Base-by-base conservation (phyloP, 257 asterid species). In the Primulina tabacum region DNA sequence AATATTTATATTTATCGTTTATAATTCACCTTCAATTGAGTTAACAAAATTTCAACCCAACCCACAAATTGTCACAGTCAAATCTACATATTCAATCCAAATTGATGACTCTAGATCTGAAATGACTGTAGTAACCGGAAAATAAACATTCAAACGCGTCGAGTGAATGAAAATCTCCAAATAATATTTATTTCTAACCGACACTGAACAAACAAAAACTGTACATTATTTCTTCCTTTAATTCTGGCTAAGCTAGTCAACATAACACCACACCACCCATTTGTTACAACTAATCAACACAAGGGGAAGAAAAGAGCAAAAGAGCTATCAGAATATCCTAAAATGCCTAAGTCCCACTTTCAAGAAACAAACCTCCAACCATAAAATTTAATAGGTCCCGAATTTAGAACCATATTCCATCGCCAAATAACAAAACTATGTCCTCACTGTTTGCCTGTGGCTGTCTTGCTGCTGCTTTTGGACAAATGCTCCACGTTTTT, bases 401-500 rank as follows among this genome's bases (percentile, higher is more conserved):
- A 50, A 52, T 33, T 9, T 43, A 17, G 66, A 53, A 53, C 69
- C 33, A 18, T 20, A 57, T 29, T 37, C 47, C 28, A 26, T 16
- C 24, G 29, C 7, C 14, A 35, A 60, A 18, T n/a, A 60, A 60
- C 50, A 43, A 5, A 50, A 18, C 53, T 87, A 85, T 33, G 88
- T 84, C 89, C 78, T 83, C 11, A 84, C 87, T 9, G 86, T 81
- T 66, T 82, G 95, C 73, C 78, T 85, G 80, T 70, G 74, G 82
- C 82, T 74, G 74, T 79, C 87, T 70, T 76, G 78, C 64, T 78
- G 85, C 64, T 78, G 86, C 70, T 62, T 73, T 71, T 81, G 40
- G 11, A 64, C 64, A 12, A 57, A 6, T 21, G 70, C 92, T 5
- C 79, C 88, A 29, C 60, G 74, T 30, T 75, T 73, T 50, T 52